Conservation (phyloP, 148 eudicot genomes). For the Salicornia ramosissima region DNA sequence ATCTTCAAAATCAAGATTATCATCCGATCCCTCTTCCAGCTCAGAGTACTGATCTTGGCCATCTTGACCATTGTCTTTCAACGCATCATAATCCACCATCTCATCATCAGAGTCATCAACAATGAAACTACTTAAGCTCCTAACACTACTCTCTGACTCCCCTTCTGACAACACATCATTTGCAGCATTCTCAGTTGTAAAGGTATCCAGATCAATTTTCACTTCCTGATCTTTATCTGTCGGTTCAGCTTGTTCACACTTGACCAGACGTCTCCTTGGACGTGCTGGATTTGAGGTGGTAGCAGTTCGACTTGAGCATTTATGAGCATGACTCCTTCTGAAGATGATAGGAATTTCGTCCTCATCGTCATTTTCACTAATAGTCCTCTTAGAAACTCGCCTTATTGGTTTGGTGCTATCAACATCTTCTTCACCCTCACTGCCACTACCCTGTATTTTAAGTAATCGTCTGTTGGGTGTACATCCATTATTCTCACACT, state of each 20-base stretch:
- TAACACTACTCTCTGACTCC: conserved; percentile 22
- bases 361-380: conserved; percentile 25
- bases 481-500: conserved; percentile 10
- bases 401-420: conserved; percentile 7
- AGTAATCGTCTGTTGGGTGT: conserved; percentile 18
- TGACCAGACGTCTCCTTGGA: conserved; percentile 40
- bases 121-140: conserved; percentile 25
- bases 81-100: conserved; percentile 13
- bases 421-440: conserved; percentile 22
- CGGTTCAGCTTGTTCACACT: conserved; percentile 28
- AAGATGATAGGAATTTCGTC: conserved; percentile 58
- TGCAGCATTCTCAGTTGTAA: conserved; percentile 28
- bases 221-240: conserved; percentile 19
- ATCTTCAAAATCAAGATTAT: conserved; percentile 30
- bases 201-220: conserved; percentile 3
- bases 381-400: background rate
- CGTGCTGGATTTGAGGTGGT: conserved; percentile 1
- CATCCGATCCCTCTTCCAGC: conserved; percentile 35
- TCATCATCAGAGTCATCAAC: conserved; percentile 43
- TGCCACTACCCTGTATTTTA: conserved; percentile 16
- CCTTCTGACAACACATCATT: conserved; percentile 38
- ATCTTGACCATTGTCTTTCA: conserved; percentile 22
- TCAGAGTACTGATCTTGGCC: conserved; percentile 31
- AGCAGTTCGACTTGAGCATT: conserved; percentile 12
- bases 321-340: conserved; percentile 18